Evolutionary conservation across 140 eudicot species (phyloP), one percentile per base, ranked within the genome.

Genomic region (Anethum foeniculum): DNA sequence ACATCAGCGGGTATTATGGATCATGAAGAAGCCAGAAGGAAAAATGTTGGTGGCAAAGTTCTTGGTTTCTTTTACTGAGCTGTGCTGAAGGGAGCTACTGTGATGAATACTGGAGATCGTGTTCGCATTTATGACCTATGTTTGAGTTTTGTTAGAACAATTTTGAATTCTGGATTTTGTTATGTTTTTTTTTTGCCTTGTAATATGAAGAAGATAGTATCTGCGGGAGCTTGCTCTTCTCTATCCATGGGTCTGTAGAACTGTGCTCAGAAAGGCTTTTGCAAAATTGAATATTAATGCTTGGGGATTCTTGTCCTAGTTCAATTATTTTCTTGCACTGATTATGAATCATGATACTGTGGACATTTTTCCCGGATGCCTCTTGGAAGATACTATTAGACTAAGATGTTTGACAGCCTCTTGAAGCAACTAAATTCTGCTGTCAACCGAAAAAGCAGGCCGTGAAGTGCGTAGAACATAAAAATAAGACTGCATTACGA

Each of bases 11-110:
- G 78, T 7, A 74, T 74, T n/a, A 74, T 74, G 78, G 78, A 74
- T 74, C 78, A 74, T 44, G 78, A 74, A 74, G 78, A 74, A 49
- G 78, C 78, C 21, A 44, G 78, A 74, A 74, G 78, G 58, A 74
- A 74, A 44, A 74, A 46, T 27, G 78, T 74, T 2, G 78, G 78
- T 5, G 78, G 78, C 36, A 74, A 74, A 74, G 78, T 74, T 44
- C 78, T 74, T 46, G 78, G 78, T 44, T 74, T 74, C 78, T 74
- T 74, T 44, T 74, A 74, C 78, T 74, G 32, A 14, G 38, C 38
- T 21, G 54, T 41, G 56, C 77, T 73, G 28, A 12, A 51, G 36
- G 23, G 56, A 74, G 58, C 56, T 46, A 28, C 21, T 25, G 25
- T 32, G 43, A 34, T 32, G 43, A 68, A 68, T 25, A 25, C 16